Conservation (phyloP, 2,329 filamentous ascomycete genomes). For the Neonectria neomacrospora region DNA sequence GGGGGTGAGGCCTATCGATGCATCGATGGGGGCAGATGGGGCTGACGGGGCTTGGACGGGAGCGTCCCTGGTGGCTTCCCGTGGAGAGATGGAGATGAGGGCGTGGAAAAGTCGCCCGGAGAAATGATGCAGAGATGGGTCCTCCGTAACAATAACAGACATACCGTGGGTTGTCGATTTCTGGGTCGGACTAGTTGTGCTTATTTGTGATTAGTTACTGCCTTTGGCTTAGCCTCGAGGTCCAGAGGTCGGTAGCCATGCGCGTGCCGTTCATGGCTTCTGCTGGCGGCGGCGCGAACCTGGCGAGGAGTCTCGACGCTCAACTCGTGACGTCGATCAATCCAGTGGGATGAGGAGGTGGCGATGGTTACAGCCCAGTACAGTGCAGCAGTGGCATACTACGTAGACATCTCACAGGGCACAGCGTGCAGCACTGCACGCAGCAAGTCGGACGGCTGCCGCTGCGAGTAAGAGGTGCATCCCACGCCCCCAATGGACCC, state of each 20-base stretch:
- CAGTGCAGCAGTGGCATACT: conserved; percentile 9
- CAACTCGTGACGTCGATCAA: neutral
- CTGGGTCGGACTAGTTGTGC: neutral
- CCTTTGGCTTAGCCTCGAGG: neutral
- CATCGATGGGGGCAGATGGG: conserved; percentile 20
- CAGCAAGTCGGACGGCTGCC: conserved; percentile 3
- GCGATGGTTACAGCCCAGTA: conserved; percentile 11
- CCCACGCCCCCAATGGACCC: neutral
- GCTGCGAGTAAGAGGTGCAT: conserved; percentile 30
- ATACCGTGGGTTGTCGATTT: neutral
- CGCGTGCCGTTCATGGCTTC: neutral
- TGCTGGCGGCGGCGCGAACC: no score
- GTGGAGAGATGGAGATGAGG: conserved; percentile 14
- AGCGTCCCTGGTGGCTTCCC: conserved; percentile 15
- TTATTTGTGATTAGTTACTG: neutral
- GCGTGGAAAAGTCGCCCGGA: neutral
- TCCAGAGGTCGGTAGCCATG: neutral
- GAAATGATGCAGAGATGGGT: conserved; percentile 7
- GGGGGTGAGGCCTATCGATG: conserved; percentile 18
- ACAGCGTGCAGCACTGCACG: conserved; percentile 19
- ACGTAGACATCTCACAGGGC: neutral
- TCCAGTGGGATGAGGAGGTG: conserved; percentile 1
- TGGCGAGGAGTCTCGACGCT: neutral
- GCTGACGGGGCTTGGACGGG: conserved; percentile 22
- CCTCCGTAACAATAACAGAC: neutral